Conservation (phyloP, 345 rosid genomes). For the Erodium maritimum region DNA sequence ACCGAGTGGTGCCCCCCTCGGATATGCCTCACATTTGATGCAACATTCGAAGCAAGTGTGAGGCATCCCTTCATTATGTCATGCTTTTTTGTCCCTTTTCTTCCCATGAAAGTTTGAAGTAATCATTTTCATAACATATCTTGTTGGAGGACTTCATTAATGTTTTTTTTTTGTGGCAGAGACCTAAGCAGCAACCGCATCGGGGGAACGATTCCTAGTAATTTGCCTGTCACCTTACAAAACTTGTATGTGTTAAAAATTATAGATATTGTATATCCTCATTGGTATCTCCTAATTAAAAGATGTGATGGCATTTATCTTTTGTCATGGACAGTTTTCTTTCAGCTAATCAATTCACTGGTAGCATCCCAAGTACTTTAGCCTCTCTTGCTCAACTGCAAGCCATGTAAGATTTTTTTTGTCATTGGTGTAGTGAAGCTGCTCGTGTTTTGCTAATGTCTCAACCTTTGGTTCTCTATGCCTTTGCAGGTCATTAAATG, state of each 20-base stretch:
- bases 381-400: conserved; percentile 46
- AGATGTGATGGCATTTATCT: conserved; percentile 28
- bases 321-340: conserved; percentile 79
- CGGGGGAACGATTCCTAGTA: conserved; percentile 82
- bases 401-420: conserved; percentile 47
- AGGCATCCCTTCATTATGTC: not conserved
- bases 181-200: conserved; percentile 85
- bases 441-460: conserved; percentile 4
- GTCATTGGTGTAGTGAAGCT: conserved; percentile 7
- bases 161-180: conserved; percentile 30
- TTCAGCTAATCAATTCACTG: conserved; percentile 73
- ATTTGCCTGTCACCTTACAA: conserved; percentile 64
- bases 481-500: conserved; percentile 67
- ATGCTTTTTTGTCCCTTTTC: not conserved
- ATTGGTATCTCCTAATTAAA: conserved; percentile 1
- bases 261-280: not conserved
- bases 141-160: conserved; percentile 1
- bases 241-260: conserved; percentile 33
- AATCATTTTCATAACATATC: not conserved
- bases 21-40: not conserved
- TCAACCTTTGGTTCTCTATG: conserved; percentile 8
- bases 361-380: conserved; percentile 79
- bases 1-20: too few relatives aligned
- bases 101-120: not conserved
- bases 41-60: not conserved